A percentile compares a stretch with the other conserved stretches of the same genome.
Conservation (phyloP, 2,329 filamentous ascomycete species). For the Pseudogymnoascus sp. region DNA sequence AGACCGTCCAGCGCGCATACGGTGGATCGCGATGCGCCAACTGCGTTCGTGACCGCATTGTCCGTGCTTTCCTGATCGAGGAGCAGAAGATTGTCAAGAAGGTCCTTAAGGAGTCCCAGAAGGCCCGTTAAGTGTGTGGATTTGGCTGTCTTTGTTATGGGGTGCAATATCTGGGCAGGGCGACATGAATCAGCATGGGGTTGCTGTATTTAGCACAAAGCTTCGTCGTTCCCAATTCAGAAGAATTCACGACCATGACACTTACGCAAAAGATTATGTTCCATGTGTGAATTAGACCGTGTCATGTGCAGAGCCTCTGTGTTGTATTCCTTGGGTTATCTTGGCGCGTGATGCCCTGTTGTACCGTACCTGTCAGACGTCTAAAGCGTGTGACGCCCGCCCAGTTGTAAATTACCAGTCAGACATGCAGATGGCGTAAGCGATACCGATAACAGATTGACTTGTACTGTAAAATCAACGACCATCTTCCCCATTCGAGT, state of each 20-base stretch:
- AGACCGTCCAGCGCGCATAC: conserved; percentile 98
- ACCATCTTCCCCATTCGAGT: background rate
- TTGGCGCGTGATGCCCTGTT: background rate
- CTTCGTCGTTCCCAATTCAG: conserved; percentile 23
- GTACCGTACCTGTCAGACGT: background rate
- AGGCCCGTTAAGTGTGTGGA: conserved; percentile 27
- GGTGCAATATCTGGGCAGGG: conserved; percentile 25
- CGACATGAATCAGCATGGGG: conserved; percentile 29
- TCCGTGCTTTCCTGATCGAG: conserved; percentile 98
- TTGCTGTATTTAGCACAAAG: conserved; percentile 30
- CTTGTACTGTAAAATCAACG: background rate
- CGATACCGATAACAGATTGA: background rate
- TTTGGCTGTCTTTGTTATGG: conserved; percentile 27
- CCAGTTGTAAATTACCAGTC: background rate
- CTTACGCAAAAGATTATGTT: background rate
- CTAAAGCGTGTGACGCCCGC: background rate
- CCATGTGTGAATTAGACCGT: background rate
- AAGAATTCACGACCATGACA: conserved; percentile 14
- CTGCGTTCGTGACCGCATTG: conserved; percentile 96
- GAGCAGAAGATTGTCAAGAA: conserved; percentile 99
- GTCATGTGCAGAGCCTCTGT: background rate
- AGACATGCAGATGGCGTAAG: background rate
- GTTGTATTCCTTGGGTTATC: background rate
- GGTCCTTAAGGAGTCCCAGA: conserved; percentile 94
- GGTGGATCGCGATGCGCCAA: conserved; percentile 97